These are phyloP conservation scores for Parasitella parasitica DNA, from an alignment of 371 early-diverging fungal genomes.

Conservation along the genomic window DNA sequence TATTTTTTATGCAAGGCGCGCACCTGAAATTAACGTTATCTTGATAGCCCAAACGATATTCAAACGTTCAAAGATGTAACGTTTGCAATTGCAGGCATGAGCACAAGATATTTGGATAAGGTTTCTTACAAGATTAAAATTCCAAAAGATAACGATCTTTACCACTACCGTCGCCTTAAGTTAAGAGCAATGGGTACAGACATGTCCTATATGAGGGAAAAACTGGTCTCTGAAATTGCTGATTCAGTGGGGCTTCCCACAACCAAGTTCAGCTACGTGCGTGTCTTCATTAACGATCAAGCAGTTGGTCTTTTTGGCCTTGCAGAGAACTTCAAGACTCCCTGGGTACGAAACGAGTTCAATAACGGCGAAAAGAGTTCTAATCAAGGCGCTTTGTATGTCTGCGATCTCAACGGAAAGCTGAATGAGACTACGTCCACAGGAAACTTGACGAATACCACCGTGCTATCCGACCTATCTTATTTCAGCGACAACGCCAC, in stretches of 20 bases:
- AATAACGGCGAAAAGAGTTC: constrained; percentile 20
- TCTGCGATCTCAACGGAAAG: constrained; percentile 23
- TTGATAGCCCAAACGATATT: constrained; percentile 2
- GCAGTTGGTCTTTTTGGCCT: constrained; percentile 38
- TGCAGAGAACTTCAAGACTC: constrained; percentile 31
- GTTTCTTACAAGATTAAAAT: constrained; percentile 29
- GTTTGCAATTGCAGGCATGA: constrained; percentile 25
- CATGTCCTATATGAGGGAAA: constrained; percentile 50
- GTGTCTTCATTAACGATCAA: constrained; percentile 30
- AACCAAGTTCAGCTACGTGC: constrained; percentile 35
- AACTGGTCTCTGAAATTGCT: constrained; percentile 45
- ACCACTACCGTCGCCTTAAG: constrained; percentile 31
- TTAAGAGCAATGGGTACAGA: constrained; percentile 38
- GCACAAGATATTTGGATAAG: constrained; percentile 17
- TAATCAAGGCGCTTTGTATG: constrained; percentile 17
- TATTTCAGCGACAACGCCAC: constrained; percentile 26
- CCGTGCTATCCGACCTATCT: constrained; percentile 5
- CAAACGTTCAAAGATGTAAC: constrained; percentile 8
- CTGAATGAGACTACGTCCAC: not conserved
- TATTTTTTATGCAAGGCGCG: not conserved
- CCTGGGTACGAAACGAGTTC: constrained; percentile 36
- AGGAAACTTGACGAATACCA: not conserved
- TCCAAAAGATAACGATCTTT: constrained; percentile 22
- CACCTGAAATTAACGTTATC: not conserved
- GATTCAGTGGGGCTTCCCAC: constrained; percentile 45